Conservation (phyloP, 345 rosid species). For the Ceriops decandra region DNA sequence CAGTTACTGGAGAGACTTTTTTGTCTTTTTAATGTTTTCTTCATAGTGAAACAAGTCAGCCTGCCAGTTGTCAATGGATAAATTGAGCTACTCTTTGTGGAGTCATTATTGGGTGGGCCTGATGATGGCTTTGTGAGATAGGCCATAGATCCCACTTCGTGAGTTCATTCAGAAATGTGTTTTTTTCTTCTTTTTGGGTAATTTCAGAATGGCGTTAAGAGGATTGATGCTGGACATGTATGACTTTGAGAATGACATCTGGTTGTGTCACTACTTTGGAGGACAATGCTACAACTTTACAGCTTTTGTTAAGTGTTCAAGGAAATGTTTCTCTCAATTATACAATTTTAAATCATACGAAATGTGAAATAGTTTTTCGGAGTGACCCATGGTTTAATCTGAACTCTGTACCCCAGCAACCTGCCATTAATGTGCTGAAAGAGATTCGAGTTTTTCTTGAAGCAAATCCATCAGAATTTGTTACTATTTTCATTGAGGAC, state of each 20-base stretch:
- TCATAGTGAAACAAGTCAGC: no score
- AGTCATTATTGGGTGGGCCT: neutral
- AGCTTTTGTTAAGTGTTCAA: conserved; percentile 26
- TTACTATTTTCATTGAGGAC: conserved; percentile 30
- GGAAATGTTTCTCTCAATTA: neutral
- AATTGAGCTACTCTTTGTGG: no score
- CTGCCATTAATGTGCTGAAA: conserved; percentile 28
- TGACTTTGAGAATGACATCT: conserved; percentile 29
- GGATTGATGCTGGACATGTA: conserved; percentile 34
- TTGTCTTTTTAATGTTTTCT: no score
- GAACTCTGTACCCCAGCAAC: conserved; percentile 18
- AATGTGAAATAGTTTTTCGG: neutral
- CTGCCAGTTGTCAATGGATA: no score
- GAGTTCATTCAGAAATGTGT: neutral
- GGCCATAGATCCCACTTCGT: no score
- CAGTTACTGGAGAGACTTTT: neutral
- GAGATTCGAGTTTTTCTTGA: conserved; percentile 25
- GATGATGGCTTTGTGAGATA: neutral
- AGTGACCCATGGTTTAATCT: neutral
- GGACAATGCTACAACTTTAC: conserved; percentile 30
- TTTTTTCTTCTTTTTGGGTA: neutral
- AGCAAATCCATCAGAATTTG: conserved; percentile 25
- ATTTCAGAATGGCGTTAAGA: conserved; percentile 30
- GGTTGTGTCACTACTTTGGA: conserved; percentile 33
- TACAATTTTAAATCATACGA: neutral